A percentile compares a stretch with the other conserved stretches of the same genome.
Conservation (phyloP, 257 asterid species). For the Solanum medicagineum region DNA sequence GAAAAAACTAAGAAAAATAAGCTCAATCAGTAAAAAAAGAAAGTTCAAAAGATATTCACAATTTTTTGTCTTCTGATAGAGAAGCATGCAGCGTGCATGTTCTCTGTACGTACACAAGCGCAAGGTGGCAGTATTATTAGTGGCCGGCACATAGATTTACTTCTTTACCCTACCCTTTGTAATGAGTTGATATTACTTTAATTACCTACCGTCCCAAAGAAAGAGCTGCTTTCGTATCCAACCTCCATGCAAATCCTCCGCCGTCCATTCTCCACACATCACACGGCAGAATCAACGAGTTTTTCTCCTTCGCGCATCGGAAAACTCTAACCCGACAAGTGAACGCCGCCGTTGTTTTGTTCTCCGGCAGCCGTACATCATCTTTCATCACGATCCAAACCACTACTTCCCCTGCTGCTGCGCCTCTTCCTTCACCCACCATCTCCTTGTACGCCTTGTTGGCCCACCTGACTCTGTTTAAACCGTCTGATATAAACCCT, state of each 20-base stretch:
- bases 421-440: conserved; percentile 10
- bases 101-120: not conserved
- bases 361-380: conserved; percentile 21
- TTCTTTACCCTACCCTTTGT: not conserved
- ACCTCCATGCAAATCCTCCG: conserved; percentile 92
- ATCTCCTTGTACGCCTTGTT: conserved; percentile 41
- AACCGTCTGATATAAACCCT: conserved; percentile 45
- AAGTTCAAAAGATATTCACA: not conserved
- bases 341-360: conserved; percentile 23
- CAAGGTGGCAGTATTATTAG: not conserved
- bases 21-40: not conserved
- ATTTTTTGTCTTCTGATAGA: not conserved
- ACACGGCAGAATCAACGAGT: conserved; percentile 42
- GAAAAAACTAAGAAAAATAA: not conserved
- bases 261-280: conserved; percentile 82
- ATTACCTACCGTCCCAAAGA: conserved; percentile 25
- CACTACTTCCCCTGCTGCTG: conserved; percentile 17
- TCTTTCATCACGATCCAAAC: conserved; percentile 36
- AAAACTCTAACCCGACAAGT: conserved; percentile 66
- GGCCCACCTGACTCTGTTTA: conserved; percentile 43
- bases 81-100: not conserved
- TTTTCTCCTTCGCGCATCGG: conserved; percentile 34
- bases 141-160: not conserved
- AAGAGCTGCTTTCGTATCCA: conserved; percentile 69
- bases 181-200: not conserved